A percentile compares a stretch with the other conserved stretches of the same genome.
Conservation (phyloP, 2,329 filamentous ascomycete species). For the Talaromyces sp. region DNA sequence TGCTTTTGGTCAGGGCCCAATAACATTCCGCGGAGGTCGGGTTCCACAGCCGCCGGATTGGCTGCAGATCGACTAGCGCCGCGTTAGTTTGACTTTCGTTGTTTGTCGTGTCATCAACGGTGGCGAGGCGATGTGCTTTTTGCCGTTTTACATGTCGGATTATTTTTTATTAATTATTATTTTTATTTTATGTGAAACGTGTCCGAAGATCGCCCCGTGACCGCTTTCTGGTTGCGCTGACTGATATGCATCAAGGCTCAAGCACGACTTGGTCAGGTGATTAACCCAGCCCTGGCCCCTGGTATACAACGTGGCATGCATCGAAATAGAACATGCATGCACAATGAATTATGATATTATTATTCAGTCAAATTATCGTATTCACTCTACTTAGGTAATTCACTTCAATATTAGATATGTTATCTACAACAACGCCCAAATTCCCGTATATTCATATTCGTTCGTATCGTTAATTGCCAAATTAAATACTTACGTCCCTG, state of each 20-base stretch:
- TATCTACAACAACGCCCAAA: neutral
- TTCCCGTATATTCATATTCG: neutral
- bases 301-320: neutral
- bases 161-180: too few species aligned
- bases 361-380: too few species aligned
- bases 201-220: neutral
- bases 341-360: neutral
- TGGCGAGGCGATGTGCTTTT: neutral
- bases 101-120: neutral
- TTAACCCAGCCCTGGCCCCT: neutral
- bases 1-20: too few species aligned
- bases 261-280: neutral
- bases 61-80: neutral
- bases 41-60: neutral
- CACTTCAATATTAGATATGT: neutral
- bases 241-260: neutral
- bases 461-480: neutral
- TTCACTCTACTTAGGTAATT: too few species aligned
- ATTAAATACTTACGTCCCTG: constrained; percentile 23
- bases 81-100: too few species aligned
- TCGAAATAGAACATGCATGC: neutral
- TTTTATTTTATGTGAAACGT: neutral
- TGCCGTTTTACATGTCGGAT: too few species aligned
- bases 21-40: neutral
- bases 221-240: too few species aligned